Base-by-base conservation (phyloP, 2,329 filamentous ascomycete genomes). In the Hypoxylon sp. region DNA sequence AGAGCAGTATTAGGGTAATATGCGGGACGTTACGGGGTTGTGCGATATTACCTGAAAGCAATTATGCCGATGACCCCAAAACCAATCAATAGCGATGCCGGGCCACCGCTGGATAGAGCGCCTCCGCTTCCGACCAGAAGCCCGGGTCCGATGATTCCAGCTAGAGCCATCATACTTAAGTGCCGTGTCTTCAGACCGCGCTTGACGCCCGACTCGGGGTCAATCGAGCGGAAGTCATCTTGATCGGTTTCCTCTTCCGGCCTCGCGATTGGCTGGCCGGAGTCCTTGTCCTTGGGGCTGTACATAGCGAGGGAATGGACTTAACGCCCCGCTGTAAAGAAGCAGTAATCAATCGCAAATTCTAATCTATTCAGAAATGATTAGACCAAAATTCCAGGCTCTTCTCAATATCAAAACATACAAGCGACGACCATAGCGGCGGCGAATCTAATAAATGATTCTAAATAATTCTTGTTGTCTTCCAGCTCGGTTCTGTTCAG, bases 21-120 rank as follows among this genome's bases (percentile, higher is more conserved):
- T 41, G 28, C 36, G 43, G 7, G 41, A 11, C 7, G 38, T 21
- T 23, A 36, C 79, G 77, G 60, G 86, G 43, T 32, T 14, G 25
- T 36, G 45, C 11, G 34, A 50, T 43, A 66, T 60, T 71, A 76
- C 76, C 75, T 78, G 52, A 78, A 78, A 1, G 91, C 90, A 64
- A 93, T 87, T 68, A 93, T 85, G 10, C 90, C 91, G 70, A 93
- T 90, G 28, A 93, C 81, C 9, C 85, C 87, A 70, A 94, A 94
- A 1, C 91, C 91, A 74, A 94, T 93, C 36, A 94, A 77, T 52
- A 93, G 79, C 0, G 90, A 89, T 0, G 90, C 91, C 14, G 92
- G 91, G 0, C 92, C 92, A 60, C 91, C 91, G 45, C 84, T 86
- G 11, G 86, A 83, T 23, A 94, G 81, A 0, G 91, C 91, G 50